Evolutionary conservation across 2,329 filamentous ascomycete genomes (phyloP).

Genomic region (Myrmaecium sp.): DNA sequence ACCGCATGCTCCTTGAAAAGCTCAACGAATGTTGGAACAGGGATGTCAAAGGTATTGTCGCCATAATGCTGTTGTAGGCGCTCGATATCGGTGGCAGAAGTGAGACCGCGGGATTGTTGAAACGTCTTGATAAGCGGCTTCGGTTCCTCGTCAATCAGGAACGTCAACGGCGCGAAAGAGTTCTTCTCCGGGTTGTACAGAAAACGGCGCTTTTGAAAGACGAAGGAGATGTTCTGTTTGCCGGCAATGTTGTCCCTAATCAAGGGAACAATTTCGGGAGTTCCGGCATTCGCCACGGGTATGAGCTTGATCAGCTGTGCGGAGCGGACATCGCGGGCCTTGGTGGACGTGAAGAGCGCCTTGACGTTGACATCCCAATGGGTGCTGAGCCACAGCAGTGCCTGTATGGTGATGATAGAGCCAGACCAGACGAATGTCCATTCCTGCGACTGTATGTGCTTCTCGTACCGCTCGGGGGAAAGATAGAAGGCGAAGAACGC

Average conservation of each 20-base stretch:
- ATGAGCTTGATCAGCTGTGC: conserved; percentile 86
- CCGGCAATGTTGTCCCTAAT: conserved; percentile 60
- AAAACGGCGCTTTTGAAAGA: conserved; percentile 97
- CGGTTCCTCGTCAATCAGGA: conserved; percentile 69
- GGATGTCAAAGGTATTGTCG: conserved; percentile 91
- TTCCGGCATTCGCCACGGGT: conserved; percentile 74
- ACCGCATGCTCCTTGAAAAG: conserved; percentile 97
- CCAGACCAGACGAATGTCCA: conserved; percentile 96
- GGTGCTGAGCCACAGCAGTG: conserved; percentile 83
- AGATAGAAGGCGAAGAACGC: conserved; percentile 80
- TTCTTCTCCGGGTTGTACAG: conserved; percentile 57
- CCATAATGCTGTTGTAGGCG: conserved; percentile 85
- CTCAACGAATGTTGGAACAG: conserved; percentile 87
- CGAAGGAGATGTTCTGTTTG: conserved; percentile 66
- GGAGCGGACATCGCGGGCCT: conserved; percentile 50
- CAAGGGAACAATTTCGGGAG: conserved; percentile 72
- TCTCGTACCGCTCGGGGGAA: conserved; percentile 66
- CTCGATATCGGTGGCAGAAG: conserved; percentile 56
- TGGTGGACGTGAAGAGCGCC: conserved; percentile 63
- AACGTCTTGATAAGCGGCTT: conserved; percentile 65
- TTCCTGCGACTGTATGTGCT: conserved; percentile 82
- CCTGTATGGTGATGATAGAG: conserved; percentile 72
- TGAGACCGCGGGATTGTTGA: conserved; percentile 63
- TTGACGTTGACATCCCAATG: conserved; percentile 91
- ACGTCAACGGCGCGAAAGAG: conserved; percentile 67